These are phyloP conservation scores for Monosporascus ibericus DNA, from an alignment of 2,329 filamentous ascomycete genomes.

Conservation along the genomic window DNA sequence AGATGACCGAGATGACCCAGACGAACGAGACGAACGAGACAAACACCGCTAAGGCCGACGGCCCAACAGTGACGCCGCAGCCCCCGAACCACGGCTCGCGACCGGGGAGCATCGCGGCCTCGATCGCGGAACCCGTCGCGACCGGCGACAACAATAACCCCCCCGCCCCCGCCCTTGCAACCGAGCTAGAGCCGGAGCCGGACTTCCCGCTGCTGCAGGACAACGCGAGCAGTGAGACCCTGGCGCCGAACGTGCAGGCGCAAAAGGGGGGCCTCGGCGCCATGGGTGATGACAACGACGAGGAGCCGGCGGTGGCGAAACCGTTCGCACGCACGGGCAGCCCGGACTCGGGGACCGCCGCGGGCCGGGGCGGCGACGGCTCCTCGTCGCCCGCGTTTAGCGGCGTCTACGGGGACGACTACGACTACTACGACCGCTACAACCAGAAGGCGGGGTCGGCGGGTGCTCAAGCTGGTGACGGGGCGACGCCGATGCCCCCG, in stretches of 20 bases:
- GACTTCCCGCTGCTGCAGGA: constrained; percentile 37
- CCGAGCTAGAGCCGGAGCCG: constrained; percentile 12
- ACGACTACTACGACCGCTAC: constrained; percentile 25
- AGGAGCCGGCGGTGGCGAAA: constrained; percentile 51
- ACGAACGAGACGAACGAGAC: no score
- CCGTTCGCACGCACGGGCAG: constrained; percentile 53
- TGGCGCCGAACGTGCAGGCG: constrained; percentile 23
- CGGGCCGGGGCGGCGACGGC: constrained; percentile 11
- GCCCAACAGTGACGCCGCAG: no score
- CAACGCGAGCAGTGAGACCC: constrained; percentile 31
- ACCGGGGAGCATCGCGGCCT: no score
- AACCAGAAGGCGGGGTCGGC: constrained; percentile 19
- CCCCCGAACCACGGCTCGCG: no score
- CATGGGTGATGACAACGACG: constrained; percentile 48
- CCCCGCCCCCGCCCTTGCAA: neutral
- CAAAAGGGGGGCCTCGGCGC: constrained; percentile 15
- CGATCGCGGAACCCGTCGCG: neutral
- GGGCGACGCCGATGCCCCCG: neutral
- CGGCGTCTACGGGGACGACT: constrained; percentile 17
- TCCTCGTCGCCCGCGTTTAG: constrained; percentile 7
- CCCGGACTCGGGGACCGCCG: constrained; percentile 31
- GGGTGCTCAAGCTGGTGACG: neutral
- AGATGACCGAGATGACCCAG: no score
- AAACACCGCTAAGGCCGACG: no score
- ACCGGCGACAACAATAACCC: neutral